These are phyloP conservation scores for Fistulifera solaris DNA, from an alignment of 108 stramenopile species.

Conservation along the genomic window DNA sequence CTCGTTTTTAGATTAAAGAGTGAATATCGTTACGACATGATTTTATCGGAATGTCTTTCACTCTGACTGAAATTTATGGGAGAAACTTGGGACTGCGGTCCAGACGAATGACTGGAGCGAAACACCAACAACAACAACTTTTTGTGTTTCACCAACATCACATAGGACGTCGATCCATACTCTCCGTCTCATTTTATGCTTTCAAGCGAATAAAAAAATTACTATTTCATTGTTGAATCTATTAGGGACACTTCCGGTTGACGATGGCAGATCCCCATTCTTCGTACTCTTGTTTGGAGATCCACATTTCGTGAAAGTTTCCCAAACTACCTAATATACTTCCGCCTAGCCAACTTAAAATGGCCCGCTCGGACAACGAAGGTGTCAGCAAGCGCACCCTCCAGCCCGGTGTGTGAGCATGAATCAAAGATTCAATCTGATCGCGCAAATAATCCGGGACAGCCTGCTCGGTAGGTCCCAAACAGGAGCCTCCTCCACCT, in stretches of 20 bases:
- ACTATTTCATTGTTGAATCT: too few relatives aligned
- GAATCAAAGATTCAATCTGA: conserved; percentile 75
- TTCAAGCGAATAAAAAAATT: too few relatives aligned
- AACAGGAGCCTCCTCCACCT: conserved; percentile 75
- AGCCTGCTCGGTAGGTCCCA: conserved; percentile 65
- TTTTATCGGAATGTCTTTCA: too few relatives aligned
- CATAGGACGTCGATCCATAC: too few relatives aligned
- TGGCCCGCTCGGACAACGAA: conserved; percentile 49
- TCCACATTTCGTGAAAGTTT: conserved; percentile 97
- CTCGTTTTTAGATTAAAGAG: too few relatives aligned
- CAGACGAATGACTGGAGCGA: too few relatives aligned
- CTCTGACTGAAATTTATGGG: too few relatives aligned
- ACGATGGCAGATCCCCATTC: conserved; percentile 91
- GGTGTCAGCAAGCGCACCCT: conserved; percentile 77
- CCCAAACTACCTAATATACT: conserved; percentile 94
- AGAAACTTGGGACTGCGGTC: too few relatives aligned
- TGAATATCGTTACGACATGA: too few relatives aligned
- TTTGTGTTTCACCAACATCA: too few relatives aligned
- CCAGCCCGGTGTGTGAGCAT: conserved; percentile 83
- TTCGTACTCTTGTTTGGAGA: conserved; percentile 89
- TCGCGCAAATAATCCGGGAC: conserved; percentile 70
- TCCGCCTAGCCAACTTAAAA: conserved; percentile 90
- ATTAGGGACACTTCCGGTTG: conserved; percentile 89
- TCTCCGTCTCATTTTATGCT: too few relatives aligned
- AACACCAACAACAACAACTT: too few relatives aligned